Conservation (phyloP, 306 rosid species). For the Quercus engelmannii region DNA sequence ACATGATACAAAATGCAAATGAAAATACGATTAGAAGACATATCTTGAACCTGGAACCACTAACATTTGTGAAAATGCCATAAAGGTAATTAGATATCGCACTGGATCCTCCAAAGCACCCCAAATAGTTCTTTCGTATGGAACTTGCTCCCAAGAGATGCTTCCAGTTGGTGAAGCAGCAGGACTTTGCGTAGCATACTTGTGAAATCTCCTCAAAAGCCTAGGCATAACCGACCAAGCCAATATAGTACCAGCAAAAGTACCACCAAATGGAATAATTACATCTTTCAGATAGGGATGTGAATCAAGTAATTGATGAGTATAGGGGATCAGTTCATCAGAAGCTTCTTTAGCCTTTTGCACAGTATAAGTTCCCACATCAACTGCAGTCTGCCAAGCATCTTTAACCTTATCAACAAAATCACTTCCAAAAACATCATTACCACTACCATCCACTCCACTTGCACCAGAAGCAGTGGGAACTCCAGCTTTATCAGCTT, state of each 20-base stretch:
- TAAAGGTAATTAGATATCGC: conserved; percentile 72
- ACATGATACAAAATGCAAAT: not conserved
- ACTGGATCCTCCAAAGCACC: conserved; percentile 93
- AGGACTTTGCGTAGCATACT: conserved; percentile 57
- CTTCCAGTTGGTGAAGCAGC: conserved; percentile 45
- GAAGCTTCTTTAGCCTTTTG: conserved; percentile 69
- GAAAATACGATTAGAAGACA: conserved; percentile 2
- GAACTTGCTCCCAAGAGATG: conserved; percentile 34
- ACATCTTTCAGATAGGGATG: conserved; percentile 64
- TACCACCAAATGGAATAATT: conserved; percentile 58
- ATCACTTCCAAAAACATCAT: conserved; percentile 39
- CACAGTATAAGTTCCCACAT: conserved; percentile 45
- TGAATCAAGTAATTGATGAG: conserved; percentile 57
- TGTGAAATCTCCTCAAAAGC: conserved; percentile 73
- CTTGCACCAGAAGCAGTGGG: conserved; percentile 45
- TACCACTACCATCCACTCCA: conserved; percentile 31
- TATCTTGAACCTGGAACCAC: conserved; percentile 30
- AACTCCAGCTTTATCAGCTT: conserved; percentile 37
- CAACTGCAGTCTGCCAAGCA: conserved; percentile 57
- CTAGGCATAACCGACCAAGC: conserved; percentile 90
- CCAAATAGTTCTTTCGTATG: conserved; percentile 86
- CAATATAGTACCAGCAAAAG: conserved; percentile 59
- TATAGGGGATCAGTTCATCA: conserved; percentile 55
- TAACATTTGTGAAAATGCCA: conserved; percentile 84
- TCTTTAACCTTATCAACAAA: conserved; percentile 55